phyloP scores from a whole-genome alignment of 202 grass and related monocot species.

The Panicum virgatum region DNA sequence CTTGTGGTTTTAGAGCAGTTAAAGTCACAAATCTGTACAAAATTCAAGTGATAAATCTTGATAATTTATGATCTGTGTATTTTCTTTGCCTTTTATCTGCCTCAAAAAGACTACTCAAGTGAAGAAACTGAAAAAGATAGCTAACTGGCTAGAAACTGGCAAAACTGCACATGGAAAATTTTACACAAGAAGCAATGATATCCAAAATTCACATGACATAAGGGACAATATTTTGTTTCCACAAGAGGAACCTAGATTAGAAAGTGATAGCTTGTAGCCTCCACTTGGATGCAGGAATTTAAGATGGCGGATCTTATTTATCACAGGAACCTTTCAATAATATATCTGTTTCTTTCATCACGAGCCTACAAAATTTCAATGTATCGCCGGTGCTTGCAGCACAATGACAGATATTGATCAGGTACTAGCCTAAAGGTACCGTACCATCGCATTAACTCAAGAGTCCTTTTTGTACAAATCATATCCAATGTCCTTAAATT shows the following conservation, averaged over 20 bases:
- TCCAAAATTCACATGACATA: background rate
- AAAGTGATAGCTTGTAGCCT: background rate
- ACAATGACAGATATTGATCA: constrained; percentile 10
- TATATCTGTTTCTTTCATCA: background rate
- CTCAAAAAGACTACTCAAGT: background rate
- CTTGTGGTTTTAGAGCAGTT: background rate
- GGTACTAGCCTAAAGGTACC: constrained; percentile 28
- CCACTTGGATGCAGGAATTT: background rate
- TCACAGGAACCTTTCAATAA: background rate
- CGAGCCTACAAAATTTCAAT: constrained; percentile 8
- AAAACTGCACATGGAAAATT: background rate
- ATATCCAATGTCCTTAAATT: constrained; percentile 24
- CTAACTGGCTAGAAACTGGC: background rate
- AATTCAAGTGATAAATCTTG: background rate
- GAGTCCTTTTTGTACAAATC: constrained; percentile 24
- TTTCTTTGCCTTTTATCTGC: background rate
- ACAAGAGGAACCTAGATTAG: constrained; percentile 5
- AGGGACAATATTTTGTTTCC: background rate
- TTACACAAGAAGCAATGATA: background rate
- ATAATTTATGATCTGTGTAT: background rate
- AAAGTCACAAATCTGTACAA: background rate
- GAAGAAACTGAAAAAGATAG: background rate
- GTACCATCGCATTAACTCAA: constrained; percentile 29
- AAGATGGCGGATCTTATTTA: background rate
- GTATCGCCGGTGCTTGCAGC: background rate